Evolutionary conservation across 2,329 filamentous ascomycete genomes (phyloP), one percentile per base, ranked within the genome.

Genomic region (Emmonsiellopsis sp.): DNA sequence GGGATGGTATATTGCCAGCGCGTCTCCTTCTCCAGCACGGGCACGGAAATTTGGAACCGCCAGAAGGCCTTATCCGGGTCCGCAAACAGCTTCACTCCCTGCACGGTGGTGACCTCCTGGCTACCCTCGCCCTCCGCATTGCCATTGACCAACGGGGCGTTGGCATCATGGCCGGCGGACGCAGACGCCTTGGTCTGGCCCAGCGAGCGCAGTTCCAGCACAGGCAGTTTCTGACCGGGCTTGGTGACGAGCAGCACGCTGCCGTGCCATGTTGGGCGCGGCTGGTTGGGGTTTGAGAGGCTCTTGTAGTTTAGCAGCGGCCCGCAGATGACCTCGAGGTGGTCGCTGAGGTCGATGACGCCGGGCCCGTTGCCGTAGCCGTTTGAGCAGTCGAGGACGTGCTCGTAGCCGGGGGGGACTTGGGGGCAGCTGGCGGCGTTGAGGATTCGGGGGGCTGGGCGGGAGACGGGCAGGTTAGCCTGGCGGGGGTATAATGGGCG

Each of bases 221-320:
- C 73, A 1, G 79, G 77, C 57, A 81, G 78, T 17, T 75, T 73
- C 63, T 81, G 83, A 27, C 86, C 86, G 4, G 89, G 86, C 50
- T 79, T 83, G 13, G 85, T 87, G 51, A 96, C 89, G 49, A 96
- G 74, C 61, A 96, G 74, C 6, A 95, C 87, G 67, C 89, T 95
- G 54, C 92, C 91, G 62, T 87, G 77, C 91, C 92, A 97, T 46
- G 63, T 61, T 1, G 65, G 58, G 31, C 63, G 56, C 9, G 57
- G 56, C 40, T 67, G 59, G 44, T 61, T 58, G 47, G 67, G 61
- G 52, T 67, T 62, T 32, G 52, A 57, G 74, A 75, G 67, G 70
- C 70, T 65, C 70, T 76, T 64, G 66, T 74, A 71, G 57, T 76
- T 76, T 58, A 77, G 65, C 27, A 77, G 62, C 64, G 81, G 69